Evolutionary conservation across 2,329 filamentous ascomycete genomes (phyloP), one percentile per base, ranked within the genome.

Genomic region (Paramyrothecium roridum): DNA sequence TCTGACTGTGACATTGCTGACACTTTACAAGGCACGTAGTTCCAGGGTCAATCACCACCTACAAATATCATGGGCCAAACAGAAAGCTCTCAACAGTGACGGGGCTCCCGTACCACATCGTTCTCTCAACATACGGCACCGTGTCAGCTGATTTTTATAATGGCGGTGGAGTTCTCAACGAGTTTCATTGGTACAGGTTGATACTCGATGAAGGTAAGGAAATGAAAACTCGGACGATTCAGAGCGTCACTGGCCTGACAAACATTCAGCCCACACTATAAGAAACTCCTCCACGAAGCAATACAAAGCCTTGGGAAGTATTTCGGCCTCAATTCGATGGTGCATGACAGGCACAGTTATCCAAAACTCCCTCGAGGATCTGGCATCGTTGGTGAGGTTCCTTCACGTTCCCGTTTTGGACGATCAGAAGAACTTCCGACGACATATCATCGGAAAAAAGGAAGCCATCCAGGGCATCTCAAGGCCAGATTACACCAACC

Each of bases 321-420:
- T 84, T 1, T 56, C 62, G 3, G 74, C 79, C 0, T 66, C 69
- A 3, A 74, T 71, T 1, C 71, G 80, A 13, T 83, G 80, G 79
- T 80, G 77, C 56, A 64, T 81, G 1, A 77, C 76, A 0, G 79
- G 78, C 0, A 82, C 79, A 0, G 79, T 79, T 0, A 76, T 83
- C 22, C 80, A 83, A 56, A 83, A 83, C 59, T 67, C 66, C 2
- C 65, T 83, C 0, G 74, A 76, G 8, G 80, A 83, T 52, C 70
- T 83, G n/a, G 54, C 40, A 8, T 49, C 54, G 3, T 33, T 56
- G n/a, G 19, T 56, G 33, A n/a, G 37, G n/a, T 56, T 56, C 50
- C 54, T 56, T 47, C 45, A 50, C 10, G 21, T 56, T 20, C 51
- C 50, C 4, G 11, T 23, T 4, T 22, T 56, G 12, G 34, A 37